Evolutionary conservation across 2,329 filamentous ascomycete species (phyloP), one percentile per base, ranked within the genome.

Genomic region (Stagonosporopsis chrysanthemi): DNA sequence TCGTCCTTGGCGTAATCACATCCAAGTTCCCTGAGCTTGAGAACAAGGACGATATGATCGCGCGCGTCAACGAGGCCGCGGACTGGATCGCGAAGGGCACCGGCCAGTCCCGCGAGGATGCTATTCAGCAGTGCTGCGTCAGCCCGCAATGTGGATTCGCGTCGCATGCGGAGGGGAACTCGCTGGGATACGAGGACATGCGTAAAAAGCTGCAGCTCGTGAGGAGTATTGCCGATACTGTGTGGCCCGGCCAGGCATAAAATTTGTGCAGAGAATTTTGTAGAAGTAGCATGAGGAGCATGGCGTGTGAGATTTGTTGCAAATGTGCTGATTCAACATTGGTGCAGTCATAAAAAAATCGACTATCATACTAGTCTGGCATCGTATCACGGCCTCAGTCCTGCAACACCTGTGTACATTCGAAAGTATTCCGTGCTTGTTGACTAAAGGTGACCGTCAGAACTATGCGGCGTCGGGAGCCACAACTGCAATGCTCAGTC

Each of bases 141-240:
- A 72, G 67, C 42, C 74, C 74, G 2, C 74, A 76, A 48, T 76
- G 74, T 42, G 74, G 74, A 6, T 76, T 76, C 74, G 90, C 89
- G 33, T 90, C 87, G 33, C 90, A 93, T 72, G 86, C 88, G 64
- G 86, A 84, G 67, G 90, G 90, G 0, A 92, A 93, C 70, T 83
- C 86, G 14, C 80, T 93, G 51, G 84, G 82, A 22, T 80, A 86
- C 61, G 84, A 90, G 42, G 89, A 90, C 60, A 88, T 92, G 87
- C 85, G 85, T 77, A 86, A 84, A 75, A 93, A 92, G 80, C 77
- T 93, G 68, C 80, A 84, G 63, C 77, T 93, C 49, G 88, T 92
- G 17, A 84, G 89, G 62, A 81, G 86, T 65, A 86, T 93, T 67
- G 89, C 90, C 2, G 84, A 92, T 70, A 85, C 88, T 68, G 84